Percentiles rank a stretch among this genome's conserved stretches.
Conservation (phyloP, 352 stramenopile species). For the Globisporangium orthogonon region DNA sequence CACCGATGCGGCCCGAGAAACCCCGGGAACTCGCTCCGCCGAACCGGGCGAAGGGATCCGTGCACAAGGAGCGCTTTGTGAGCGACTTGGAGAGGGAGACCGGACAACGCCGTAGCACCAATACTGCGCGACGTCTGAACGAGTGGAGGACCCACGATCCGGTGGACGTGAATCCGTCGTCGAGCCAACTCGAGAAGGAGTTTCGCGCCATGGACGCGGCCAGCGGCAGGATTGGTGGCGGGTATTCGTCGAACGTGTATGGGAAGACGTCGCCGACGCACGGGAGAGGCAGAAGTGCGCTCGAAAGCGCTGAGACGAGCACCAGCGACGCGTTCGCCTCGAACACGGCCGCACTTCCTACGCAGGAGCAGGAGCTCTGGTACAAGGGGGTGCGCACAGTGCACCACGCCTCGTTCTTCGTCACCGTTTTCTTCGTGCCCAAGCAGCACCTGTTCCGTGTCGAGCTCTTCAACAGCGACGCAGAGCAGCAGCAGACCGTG, state of each 20-base stretch:
- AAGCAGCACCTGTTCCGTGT: constrained; percentile 64
- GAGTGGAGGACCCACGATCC: constrained; percentile 29
- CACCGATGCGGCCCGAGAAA: constrained; percentile 50
- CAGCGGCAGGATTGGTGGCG: neutral
- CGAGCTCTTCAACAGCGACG: constrained; percentile 77
- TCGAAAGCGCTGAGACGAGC: neutral
- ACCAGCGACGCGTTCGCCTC: neutral
- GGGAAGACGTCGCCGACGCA: constrained; percentile 10
- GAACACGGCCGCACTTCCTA: neutral
- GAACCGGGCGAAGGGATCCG: constrained; percentile 3
- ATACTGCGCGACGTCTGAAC: constrained; percentile 21
- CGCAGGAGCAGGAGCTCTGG: constrained; percentile 55
- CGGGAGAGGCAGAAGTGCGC: constrained; percentile 1
- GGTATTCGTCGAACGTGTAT: neutral
- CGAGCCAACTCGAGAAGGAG: constrained; percentile 38
- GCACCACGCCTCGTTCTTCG: constrained; percentile 58
- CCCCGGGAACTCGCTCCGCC: constrained; percentile 20
- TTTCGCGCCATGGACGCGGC: constrained; percentile 29
- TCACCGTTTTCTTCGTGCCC: constrained; percentile 62
- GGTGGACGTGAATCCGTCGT: constrained; percentile 15
- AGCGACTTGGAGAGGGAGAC: constrained; percentile 67
- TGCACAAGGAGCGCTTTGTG: constrained; percentile 70
- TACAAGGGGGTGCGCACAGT: constrained; percentile 63
- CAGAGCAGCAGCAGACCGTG: constrained; percentile 68
- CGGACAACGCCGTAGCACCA: constrained; percentile 41